Percentiles rank a stretch among this genome's conserved stretches.
Conservation (phyloP, 768 basidiomycete genomes). For the Collybia nuda region DNA sequence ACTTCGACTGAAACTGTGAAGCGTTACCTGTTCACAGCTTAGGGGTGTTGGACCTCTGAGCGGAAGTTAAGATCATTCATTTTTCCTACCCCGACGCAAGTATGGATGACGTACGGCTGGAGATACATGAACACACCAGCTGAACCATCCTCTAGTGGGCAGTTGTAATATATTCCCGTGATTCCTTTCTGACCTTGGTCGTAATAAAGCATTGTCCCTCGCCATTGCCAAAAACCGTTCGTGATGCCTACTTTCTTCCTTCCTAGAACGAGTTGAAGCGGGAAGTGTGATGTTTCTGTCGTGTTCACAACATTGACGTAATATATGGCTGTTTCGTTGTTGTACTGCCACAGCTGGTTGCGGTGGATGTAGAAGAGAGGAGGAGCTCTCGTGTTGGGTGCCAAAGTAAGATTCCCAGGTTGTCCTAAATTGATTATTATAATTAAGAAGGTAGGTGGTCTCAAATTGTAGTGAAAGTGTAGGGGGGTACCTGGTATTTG, state of each 20-base stretch:
- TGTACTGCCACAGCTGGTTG: constrained; percentile 50
- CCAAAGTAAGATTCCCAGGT: constrained; percentile 48
- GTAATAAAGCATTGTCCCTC: constrained; percentile 54
- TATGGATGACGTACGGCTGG: constrained; percentile 35
- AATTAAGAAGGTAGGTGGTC: neutral
- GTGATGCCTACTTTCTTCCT: constrained; percentile 35
- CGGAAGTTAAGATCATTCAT: neutral
- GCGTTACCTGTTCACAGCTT: constrained; percentile 30
- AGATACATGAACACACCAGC: constrained; percentile 51
- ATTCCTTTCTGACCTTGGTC: constrained; percentile 41
- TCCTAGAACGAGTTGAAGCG: constrained; percentile 48
- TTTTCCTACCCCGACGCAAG: neutral
- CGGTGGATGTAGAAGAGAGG: constrained; percentile 56
- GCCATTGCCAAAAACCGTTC: constrained; percentile 54
- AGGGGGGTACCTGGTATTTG: constrained; percentile 27
- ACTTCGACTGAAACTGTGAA: constrained; percentile 31
- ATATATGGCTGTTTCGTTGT: constrained; percentile 55
- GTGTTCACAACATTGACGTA: constrained; percentile 55
- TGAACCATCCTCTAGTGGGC: constrained; percentile 31
- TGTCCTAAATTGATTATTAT: constrained; percentile 28
- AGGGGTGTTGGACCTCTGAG: constrained; percentile 32
- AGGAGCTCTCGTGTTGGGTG: constrained; percentile 29
- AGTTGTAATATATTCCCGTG: constrained; percentile 44
- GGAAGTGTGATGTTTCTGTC: constrained; percentile 39
- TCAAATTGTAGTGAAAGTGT: neutral